A percentile compares a stretch with the other conserved stretches of the same genome.
Conservation (phyloP, 1,284 basidiomycete genomes). For the Coniferiporia weirii region DNA sequence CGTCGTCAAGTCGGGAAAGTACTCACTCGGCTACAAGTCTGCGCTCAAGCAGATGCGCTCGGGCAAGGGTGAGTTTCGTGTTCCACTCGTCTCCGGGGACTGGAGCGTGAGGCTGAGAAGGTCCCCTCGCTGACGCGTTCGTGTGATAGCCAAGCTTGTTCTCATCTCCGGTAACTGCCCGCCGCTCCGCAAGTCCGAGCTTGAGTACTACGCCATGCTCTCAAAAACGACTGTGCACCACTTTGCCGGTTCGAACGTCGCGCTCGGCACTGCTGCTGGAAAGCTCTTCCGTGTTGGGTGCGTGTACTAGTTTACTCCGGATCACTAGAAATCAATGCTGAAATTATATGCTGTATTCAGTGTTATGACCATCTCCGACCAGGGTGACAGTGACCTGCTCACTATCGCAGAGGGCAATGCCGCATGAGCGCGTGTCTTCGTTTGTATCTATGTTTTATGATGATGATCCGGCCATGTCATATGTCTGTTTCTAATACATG, state of each 20-base stretch:
- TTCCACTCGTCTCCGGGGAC: conserved; percentile 59
- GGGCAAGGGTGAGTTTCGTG: conserved; percentile 82
- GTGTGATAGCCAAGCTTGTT: conserved; percentile 88
- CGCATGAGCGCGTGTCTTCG: conserved; percentile 31
- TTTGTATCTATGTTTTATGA: conserved; percentile 14
- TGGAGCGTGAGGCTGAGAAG: conserved; percentile 96
- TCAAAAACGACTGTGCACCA: conserved; percentile 97
- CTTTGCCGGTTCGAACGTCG: conserved; percentile 95
- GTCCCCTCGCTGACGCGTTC: conserved; percentile 68
- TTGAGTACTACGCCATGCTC: conserved; percentile 99
- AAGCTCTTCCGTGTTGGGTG: conserved; percentile 99
- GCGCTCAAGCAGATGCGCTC: conserved; percentile 98
- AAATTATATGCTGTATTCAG: conserved; percentile 33
- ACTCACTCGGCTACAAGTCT: conserved; percentile 92
- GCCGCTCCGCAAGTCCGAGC: conserved; percentile 97
- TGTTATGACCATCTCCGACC: conserved; percentile 96
- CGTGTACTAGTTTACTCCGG: conserved; percentile 29
- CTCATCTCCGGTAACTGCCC: conserved; percentile 99
- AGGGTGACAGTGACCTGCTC: conserved; percentile 94
- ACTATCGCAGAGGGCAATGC: conserved; percentile 60
- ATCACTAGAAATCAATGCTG: not conserved
- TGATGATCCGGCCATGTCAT: conserved; percentile 10
- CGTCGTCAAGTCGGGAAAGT: conserved; percentile 97
- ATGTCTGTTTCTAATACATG: conserved; percentile 7
- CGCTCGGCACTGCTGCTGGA: conserved; percentile 97